Conservation (phyloP, 2,329 filamentous ascomycete species). For the Paecilomyces variotii region DNA sequence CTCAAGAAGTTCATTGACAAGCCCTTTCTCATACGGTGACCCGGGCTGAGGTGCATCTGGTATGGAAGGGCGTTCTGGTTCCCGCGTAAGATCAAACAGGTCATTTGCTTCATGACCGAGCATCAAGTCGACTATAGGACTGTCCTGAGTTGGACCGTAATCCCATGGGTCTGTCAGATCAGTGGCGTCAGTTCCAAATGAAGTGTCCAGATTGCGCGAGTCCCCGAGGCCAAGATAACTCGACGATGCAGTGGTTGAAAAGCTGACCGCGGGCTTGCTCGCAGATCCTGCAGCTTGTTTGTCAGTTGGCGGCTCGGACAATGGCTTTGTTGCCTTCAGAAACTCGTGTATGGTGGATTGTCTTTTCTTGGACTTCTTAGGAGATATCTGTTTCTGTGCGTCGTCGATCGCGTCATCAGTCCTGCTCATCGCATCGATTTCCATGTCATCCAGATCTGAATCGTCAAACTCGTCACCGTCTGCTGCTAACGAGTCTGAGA, state of each 20-base stretch:
- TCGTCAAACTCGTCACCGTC: slow-evolving; percentile 11
- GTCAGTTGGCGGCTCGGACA: background rate
- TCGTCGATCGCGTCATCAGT: slow-evolving; percentile 11
- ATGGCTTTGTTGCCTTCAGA: slow-evolving; percentile 10
- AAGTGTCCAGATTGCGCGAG: slow-evolving; percentile 8
- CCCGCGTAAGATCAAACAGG: slow-evolving; percentile 1
- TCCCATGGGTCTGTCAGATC: slow-evolving; percentile 19
- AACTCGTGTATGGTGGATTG: slow-evolving; percentile 9
- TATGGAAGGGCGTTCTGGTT: background rate
- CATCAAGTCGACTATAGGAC: slow-evolving; percentile 12
- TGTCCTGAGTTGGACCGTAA: slow-evolving; percentile 12
- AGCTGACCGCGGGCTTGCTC: slow-evolving; percentile 12
- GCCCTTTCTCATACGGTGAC: slow-evolving; percentile 10
- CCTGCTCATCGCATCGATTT: slow-evolving; percentile 8
- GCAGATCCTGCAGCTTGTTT: slow-evolving; percentile 1
- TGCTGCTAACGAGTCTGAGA: slow-evolving; percentile 6
- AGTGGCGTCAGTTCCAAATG: slow-evolving; percentile 23
- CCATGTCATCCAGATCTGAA: slow-evolving; percentile 12
- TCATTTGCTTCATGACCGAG: slow-evolving; percentile 10
- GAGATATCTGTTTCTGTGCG: slow-evolving; percentile 6
- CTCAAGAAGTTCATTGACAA: slow-evolving; percentile 21
- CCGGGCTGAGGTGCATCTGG: slow-evolving; percentile 1
- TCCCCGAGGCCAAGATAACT: slow-evolving; percentile 9
- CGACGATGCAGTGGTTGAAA: slow-evolving; percentile 14
- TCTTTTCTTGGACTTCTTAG: slow-evolving; percentile 8